These are phyloP conservation scores for Besnoitia besnoiti DNA, from an alignment of 169 alveolate genomes.

Conservation along the genomic window DNA sequence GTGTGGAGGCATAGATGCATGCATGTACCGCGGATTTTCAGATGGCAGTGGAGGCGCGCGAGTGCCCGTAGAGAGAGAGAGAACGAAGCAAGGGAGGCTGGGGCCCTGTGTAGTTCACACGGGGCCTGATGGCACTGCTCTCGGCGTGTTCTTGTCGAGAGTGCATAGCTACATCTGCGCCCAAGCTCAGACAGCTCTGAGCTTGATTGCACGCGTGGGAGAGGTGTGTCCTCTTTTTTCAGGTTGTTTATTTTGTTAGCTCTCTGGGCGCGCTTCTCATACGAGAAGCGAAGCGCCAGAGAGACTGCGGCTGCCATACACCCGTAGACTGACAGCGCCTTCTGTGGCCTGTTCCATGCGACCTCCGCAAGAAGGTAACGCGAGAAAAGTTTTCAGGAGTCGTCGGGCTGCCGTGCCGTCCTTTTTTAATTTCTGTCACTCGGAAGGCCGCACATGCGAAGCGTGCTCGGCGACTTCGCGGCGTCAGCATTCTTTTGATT, in stretches of 20 bases:
- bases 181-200: background rate
- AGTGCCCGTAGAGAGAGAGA: too few species aligned
- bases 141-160: too few species aligned
- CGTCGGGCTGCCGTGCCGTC: background rate
- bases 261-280: background rate
- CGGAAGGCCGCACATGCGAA: too few species aligned
- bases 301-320: background rate
- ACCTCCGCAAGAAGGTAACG: background rate
- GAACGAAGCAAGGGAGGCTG: too few species aligned
- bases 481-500: too few species aligned
- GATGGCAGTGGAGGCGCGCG: too few species aligned
- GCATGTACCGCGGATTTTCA: too few species aligned
- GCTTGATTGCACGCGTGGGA: background rate
- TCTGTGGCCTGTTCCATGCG: background rate
- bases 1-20: too few species aligned
- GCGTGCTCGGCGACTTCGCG: too few species aligned
- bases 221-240: background rate
- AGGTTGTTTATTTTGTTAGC: background rate
- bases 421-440: constrained; percentile 6
- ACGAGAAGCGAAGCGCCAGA: background rate
- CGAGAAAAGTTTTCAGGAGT: background rate
- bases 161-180: background rate
- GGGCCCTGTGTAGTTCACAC: too few species aligned
- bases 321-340: background rate
- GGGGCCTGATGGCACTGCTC: too few species aligned